A percentile compares a stretch with the other conserved stretches of the same genome.
phyloP scores from a whole-genome alignment of 371 early-diverging fungal genomes.

The Mucor sp. region DNA sequence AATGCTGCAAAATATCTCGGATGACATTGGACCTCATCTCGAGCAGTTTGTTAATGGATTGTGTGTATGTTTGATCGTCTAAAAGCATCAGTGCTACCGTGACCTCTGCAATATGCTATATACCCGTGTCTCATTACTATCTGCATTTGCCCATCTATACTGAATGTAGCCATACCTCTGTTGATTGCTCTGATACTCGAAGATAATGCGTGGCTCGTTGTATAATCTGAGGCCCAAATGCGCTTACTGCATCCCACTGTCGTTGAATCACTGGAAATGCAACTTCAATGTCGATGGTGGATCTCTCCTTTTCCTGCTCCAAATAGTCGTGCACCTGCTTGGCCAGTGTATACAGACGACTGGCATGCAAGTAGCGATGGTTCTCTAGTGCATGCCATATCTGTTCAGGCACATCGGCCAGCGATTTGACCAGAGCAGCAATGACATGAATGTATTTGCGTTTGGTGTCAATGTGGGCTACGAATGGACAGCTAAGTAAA shows the following conservation, averaged over 20 bases:
- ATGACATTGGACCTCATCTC: slow-evolving; percentile 45
- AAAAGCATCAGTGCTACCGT: slow-evolving; percentile 66
- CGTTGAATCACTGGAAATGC: slow-evolving; percentile 82
- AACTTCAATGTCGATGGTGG: slow-evolving; percentile 42
- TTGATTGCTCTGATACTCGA: slow-evolving; percentile 39
- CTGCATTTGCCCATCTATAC: background rate
- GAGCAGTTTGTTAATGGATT: slow-evolving; percentile 40
- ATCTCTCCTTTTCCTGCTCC: slow-evolving; percentile 42
- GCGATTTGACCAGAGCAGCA: slow-evolving; percentile 80
- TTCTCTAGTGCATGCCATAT: slow-evolving; percentile 81
- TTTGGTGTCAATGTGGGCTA: slow-evolving; percentile 50
- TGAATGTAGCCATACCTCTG: slow-evolving; percentile 45
- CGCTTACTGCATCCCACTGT: slow-evolving; percentile 86
- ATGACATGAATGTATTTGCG: slow-evolving; percentile 64
- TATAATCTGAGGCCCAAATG: slow-evolving; percentile 73
- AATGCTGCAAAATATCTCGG: slow-evolving; percentile 28
- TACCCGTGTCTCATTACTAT: background rate
- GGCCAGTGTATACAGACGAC: slow-evolving; percentile 71
- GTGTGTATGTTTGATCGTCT: slow-evolving; percentile 49
- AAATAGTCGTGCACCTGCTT: slow-evolving; percentile 66
- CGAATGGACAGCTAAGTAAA: background rate
- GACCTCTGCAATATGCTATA: slow-evolving; percentile 60
- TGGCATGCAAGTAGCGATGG: slow-evolving; percentile 70
- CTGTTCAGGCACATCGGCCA: slow-evolving; percentile 89
- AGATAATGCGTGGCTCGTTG: slow-evolving; percentile 61